A percentile compares a stretch with the other conserved stretches of the same genome.
phyloP scores from a whole-genome alignment of 345 rosid species.

The Salix arbutifolia region DNA sequence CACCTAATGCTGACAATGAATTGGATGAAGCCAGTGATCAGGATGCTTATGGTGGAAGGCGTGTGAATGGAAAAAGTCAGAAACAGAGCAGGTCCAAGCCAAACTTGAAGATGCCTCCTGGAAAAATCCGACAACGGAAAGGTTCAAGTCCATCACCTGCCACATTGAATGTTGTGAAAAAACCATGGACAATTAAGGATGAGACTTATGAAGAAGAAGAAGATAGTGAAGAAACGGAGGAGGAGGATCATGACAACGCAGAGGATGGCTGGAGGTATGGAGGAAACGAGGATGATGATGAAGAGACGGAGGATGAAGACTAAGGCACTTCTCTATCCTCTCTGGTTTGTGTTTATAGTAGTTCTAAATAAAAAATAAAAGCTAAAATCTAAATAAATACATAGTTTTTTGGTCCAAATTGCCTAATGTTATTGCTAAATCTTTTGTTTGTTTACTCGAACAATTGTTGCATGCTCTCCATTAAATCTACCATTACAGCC shows the following conservation, averaged over 20 bases:
- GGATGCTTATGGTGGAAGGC: constrained; percentile 59
- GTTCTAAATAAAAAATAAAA: background rate
- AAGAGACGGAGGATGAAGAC: constrained; percentile 93
- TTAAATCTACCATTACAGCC: too few species aligned
- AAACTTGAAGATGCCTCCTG: constrained; percentile 59
- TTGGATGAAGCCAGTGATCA: constrained; percentile 86
- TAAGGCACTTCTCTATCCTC: constrained; percentile 1
- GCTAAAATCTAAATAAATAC: background rate
- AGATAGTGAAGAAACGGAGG: constrained; percentile 85
- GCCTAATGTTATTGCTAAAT: background rate
- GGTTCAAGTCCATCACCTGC: constrained; percentile 57
- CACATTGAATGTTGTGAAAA: constrained; percentile 40
- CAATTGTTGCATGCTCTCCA: background rate
- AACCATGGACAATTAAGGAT: constrained; percentile 63
- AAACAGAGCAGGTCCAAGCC: constrained; percentile 65
- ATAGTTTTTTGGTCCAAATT: background rate
- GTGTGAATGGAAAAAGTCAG: constrained; percentile 52
- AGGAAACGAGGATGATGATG: constrained; percentile 74
- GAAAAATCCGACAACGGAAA: constrained; percentile 51
- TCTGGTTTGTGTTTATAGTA: background rate
- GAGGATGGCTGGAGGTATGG: constrained; percentile 85
- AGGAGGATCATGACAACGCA: constrained; percentile 68
- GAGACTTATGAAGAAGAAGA: constrained; percentile 67
- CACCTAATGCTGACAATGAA: constrained; percentile 48
- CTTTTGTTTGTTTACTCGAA: background rate